Evolutionary conservation across 1,284 basidiomycete genomes (phyloP), one percentile per base, ranked within the genome.

Genomic region (Ganoderma boninense): DNA sequence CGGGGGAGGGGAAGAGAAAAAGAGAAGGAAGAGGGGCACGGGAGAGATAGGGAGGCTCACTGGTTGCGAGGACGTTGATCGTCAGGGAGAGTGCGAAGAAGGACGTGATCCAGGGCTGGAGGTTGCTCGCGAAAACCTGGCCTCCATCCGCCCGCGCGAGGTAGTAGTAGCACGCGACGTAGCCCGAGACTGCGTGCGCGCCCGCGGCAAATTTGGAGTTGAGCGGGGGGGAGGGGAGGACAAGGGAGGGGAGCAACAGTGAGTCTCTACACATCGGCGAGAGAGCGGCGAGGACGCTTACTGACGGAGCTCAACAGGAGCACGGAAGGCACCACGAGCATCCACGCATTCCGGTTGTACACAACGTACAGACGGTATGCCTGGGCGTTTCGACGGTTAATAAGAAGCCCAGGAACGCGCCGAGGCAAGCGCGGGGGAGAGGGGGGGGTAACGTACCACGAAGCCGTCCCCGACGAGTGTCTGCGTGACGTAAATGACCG

Each of bases 81-180:
- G 62, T 66, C n/a, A 71, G 65, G 5, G 72, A 73, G 29, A 73
- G 64, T 0, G 63, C 23, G 44, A 69, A 67, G 65, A 73, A 69
- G 2, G 65, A 64, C 20, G 64, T 63, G 14, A 70, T 68, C 71
- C 71, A 72, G 0, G 68, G 66, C 11, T 13, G 29, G 6, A 72
- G 63, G 32, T 65, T 66, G n/a, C 46, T 44, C 8, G 56, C 68
- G 26, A 72, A 72, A 29, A 72, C 67, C 5, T 60, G 49, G 13
- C 66, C 69, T 32, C 29, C 29, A 32, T 62, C 46, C 40, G 65
- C 44, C 20, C 44, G 56, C 10, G 69, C 62, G 46, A 71, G 69
- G n/a, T n/a, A n/a, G 59, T 67, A 65, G 10, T 66, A 65, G 43
- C 49, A 65, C 7, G 54, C 52, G 43, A 59, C 67, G 32, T 66